Conservation (phyloP, 2,329 filamentous ascomycete species). For the Fusarium scirpi region DNA sequence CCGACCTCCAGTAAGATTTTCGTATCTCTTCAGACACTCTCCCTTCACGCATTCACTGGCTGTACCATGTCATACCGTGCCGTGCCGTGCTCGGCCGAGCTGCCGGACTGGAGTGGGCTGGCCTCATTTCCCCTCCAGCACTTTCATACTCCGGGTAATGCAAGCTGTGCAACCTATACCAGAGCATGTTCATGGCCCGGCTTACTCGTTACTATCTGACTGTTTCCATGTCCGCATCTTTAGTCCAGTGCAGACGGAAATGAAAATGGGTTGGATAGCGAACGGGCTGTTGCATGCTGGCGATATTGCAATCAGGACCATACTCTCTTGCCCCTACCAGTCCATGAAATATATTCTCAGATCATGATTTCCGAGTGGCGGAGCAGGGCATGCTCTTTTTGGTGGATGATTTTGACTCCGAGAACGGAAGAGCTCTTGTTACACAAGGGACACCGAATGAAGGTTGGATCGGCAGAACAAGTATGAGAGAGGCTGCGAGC, state of each 20-base stretch:
- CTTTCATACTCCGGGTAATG: constrained; percentile 13
- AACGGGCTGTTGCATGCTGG: not conserved
- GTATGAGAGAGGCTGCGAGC: not conserved
- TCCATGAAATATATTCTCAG: constrained; percentile 10
- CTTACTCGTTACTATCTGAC: not conserved
- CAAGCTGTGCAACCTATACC: constrained; percentile 31
- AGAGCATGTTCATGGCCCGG: not conserved
- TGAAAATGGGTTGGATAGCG: constrained; percentile 28
- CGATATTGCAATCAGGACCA: not conserved
- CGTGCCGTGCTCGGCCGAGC: not conserved
- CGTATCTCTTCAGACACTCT: constrained; percentile 2
- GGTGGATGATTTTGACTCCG: constrained; percentile 9
- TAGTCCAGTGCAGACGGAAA: constrained; percentile 27
- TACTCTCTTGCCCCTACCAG: not conserved
- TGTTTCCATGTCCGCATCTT: constrained; percentile 2
- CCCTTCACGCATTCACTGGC: not conserved
- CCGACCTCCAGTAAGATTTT: constrained; percentile 12
- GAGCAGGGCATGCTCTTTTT: constrained; percentile 10
- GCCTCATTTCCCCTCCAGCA: constrained; percentile 7
- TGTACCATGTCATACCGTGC: constrained; percentile 1
- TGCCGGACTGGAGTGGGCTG: not conserved
- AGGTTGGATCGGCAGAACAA: constrained; percentile 20
- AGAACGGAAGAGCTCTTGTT: constrained; percentile 13
- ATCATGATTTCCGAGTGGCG: constrained; percentile 11
- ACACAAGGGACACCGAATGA: constrained; percentile 13